Evolutionary conservation across 2,329 filamentous ascomycete genomes (phyloP).

Genomic region (Alternaria gansuensis): DNA sequence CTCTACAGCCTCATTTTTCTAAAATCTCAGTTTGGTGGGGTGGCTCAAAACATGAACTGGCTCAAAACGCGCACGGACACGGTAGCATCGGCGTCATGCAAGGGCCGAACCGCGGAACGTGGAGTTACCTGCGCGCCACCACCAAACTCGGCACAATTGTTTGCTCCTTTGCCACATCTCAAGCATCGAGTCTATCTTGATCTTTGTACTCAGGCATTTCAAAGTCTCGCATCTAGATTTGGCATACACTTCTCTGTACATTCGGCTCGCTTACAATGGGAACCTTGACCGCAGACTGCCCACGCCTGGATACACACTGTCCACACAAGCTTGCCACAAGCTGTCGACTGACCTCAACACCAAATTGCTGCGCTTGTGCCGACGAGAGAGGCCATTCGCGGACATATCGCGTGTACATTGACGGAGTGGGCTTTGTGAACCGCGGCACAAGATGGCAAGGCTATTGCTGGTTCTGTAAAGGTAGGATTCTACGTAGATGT

Average conservation of each 20-base stretch:
- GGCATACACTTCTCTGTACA: neutral
- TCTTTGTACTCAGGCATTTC: neutral
- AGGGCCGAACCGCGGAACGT: slow-evolving; percentile 10
- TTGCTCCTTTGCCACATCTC: neutral
- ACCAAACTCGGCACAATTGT: slow-evolving; percentile 4
- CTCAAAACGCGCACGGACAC: no score
- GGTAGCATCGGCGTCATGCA: slow-evolving; percentile 13
- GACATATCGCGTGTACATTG: slow-evolving; percentile 59
- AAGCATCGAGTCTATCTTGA: neutral
- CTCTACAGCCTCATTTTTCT: no score
- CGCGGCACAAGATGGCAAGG: slow-evolving; percentile 60
- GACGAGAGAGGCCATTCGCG: slow-evolving; percentile 54
- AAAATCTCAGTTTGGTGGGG: no score
- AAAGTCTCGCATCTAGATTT: neutral
- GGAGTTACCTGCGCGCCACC: slow-evolving; percentile 13
- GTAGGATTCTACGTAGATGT: slow-evolving; percentile 20
- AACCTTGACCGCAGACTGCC: slow-evolving; percentile 52
- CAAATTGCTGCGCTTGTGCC: slow-evolving; percentile 54
- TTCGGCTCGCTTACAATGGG: slow-evolving; percentile 41
- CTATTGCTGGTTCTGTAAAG: slow-evolving; percentile 63
- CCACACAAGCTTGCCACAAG: slow-evolving; percentile 56
- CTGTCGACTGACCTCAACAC: slow-evolving; percentile 54
- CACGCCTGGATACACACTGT: slow-evolving; percentile 50
- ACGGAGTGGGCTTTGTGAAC: slow-evolving; percentile 61
- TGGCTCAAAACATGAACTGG: no score